These are phyloP conservation scores for Trametes cingulata DNA, from an alignment of 768 basidiomycete species.

Conservation along the genomic window DNA sequence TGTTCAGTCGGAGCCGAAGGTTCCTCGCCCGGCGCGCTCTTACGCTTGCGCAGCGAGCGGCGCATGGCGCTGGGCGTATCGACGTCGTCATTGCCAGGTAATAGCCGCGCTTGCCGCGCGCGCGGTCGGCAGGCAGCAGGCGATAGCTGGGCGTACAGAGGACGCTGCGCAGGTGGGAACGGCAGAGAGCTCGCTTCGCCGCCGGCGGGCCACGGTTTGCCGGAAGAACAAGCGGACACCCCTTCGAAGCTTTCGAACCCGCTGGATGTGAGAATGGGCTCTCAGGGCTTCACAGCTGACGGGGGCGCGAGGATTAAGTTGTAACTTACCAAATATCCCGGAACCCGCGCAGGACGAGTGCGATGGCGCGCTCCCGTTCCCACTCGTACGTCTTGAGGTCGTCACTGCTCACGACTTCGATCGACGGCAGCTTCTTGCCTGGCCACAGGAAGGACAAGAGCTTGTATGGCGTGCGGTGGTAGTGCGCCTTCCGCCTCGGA, in stretches of 20 bases:
- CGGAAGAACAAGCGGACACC: background rate
- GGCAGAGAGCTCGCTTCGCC: background rate
- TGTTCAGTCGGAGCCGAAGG: conserved; percentile 16
- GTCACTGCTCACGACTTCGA: background rate
- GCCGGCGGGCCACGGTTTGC: background rate
- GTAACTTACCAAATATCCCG: background rate
- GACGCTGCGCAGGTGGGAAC: background rate
- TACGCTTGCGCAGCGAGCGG: background rate
- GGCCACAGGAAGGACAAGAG: background rate
- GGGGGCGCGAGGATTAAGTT: background rate
- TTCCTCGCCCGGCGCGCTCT: background rate
- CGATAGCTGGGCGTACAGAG: background rate
- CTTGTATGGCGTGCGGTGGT: background rate
- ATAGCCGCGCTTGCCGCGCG: background rate
- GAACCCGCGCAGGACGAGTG: background rate
- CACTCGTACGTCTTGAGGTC: background rate
- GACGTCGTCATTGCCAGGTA: background rate
- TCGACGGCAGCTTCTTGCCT: background rate
- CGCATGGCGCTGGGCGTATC: background rate
- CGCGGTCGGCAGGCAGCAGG: background rate
- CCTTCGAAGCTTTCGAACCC: conserved; percentile 3
- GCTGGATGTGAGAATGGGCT: conserved; percentile 9
- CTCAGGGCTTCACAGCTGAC: conserved; percentile 11
- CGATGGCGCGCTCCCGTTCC: background rate
- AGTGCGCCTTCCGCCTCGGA: background rate